These are phyloP conservation scores for Posidonia oceanica DNA, from an alignment of 116 monocot genomes.

Conservation along the genomic window DNA sequence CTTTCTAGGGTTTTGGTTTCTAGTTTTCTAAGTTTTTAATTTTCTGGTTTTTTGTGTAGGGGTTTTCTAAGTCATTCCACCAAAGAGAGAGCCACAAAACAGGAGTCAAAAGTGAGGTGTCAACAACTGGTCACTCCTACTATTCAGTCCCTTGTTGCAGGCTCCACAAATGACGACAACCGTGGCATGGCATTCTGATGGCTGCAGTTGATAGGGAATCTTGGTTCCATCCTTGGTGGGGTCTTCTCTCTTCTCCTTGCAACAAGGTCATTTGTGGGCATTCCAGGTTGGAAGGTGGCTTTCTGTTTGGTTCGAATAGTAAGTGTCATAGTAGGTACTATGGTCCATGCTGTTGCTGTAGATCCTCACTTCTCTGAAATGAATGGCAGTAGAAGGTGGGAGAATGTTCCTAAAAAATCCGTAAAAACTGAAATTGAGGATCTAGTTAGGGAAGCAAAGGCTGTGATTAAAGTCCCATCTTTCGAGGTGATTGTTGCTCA, in stretches of 20 bases:
- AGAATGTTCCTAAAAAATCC: conserved; percentile 19
- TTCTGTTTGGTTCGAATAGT: conserved; percentile 69
- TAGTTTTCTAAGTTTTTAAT: too few relatives aligned
- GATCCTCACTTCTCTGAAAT: conserved; percentile 51
- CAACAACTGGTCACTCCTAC: conserved; percentile 69
- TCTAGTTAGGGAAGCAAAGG: conserved; percentile 56
- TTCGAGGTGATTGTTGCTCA: conserved; percentile 91
- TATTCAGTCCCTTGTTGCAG: conserved; percentile 75
- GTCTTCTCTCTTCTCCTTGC: conserved; percentile 50
- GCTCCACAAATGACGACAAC: conserved; percentile 71
- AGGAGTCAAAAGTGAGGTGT: too few relatives aligned
- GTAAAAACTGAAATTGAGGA: conserved; percentile 25
- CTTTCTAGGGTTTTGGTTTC: too few relatives aligned
- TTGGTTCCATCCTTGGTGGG: conserved; percentile 75
- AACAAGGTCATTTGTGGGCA: conserved; percentile 55
- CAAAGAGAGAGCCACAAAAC: too few relatives aligned
- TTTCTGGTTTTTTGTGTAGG: too few relatives aligned
- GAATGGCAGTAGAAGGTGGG: conserved; percentile 26
- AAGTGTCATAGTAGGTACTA: conserved; percentile 50
- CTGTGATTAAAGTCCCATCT: conserved; percentile 73
- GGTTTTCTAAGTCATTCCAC: too few relatives aligned
- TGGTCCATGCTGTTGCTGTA: conserved; percentile 52
- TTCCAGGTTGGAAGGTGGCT: conserved; percentile 80
- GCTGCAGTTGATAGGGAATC: conserved; percentile 53
- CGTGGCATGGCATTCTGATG: conserved; percentile 86